A percentile compares a stretch with the other conserved stretches of the same genome.
Conservation (phyloP, 345 rosid genomes). For the Litchi chinensis region DNA sequence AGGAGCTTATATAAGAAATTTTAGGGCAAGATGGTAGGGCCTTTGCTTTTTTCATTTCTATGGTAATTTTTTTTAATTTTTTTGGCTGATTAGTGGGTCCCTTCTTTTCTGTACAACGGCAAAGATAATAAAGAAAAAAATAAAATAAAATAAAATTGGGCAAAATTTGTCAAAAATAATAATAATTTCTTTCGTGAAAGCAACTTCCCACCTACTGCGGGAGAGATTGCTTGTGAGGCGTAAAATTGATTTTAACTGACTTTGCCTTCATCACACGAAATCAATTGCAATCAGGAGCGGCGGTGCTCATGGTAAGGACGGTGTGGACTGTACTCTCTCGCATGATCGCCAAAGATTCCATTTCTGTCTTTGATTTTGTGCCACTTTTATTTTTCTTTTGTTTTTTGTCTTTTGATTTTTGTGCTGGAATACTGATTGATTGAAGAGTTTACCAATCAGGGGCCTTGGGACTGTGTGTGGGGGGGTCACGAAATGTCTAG, state of each 20-base stretch:
- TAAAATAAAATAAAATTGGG: not conserved
- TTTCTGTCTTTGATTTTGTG: not conserved
- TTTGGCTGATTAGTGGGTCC: conserved; percentile 8
- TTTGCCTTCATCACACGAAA: conserved; percentile 29
- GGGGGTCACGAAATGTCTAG: not conserved
- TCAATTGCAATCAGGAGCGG: not conserved
- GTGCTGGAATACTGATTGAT: not conserved
- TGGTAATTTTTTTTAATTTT: not conserved
- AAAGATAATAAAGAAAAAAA: conserved; percentile 23
- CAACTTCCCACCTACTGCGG: conserved; percentile 53
- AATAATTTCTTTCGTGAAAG: conserved; percentile 49
- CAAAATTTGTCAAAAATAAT: not conserved
- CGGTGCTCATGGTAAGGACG: not conserved
- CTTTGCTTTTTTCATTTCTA: not conserved
- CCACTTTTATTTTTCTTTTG: not conserved
- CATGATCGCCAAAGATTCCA: not conserved
- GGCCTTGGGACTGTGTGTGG: not conserved
- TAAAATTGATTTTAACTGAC: conserved; percentile 14
- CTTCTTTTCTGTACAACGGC: not conserved
- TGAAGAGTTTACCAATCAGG: not conserved
- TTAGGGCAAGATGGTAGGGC: not conserved
- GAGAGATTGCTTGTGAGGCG: conserved; percentile 32
- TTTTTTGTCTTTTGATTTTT: not conserved
- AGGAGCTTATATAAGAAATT: not conserved
- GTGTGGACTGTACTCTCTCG: not conserved